These are phyloP conservation scores for Golubevia pallescens DNA, from an alignment of 1,284 basidiomycete genomes.

Conservation along the genomic window DNA sequence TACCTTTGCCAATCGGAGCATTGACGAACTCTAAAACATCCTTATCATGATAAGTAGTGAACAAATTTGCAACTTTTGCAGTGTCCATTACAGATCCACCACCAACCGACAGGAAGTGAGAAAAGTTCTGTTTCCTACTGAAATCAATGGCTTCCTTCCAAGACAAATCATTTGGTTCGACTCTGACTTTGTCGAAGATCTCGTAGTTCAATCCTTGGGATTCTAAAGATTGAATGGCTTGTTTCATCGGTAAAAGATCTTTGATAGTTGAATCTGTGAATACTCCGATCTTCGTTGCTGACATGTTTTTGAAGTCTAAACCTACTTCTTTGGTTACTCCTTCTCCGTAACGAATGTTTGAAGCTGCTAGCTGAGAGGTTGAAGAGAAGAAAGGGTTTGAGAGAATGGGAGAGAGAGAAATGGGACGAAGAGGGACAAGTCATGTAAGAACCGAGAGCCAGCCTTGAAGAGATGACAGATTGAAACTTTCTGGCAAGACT, in stretches of 20 bases:
- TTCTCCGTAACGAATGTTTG: slow-evolving; percentile 71
- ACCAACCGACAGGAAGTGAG: slow-evolving; percentile 85
- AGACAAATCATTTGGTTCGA: slow-evolving; percentile 86
- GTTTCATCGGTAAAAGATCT: slow-evolving; percentile 79
- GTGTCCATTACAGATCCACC: slow-evolving; percentile 96
- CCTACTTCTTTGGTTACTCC: slow-evolving; percentile 47
- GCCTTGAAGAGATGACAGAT: too few species aligned
- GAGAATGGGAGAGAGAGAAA: neutral
- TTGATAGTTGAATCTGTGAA: slow-evolving; percentile 89
- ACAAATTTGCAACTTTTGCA: slow-evolving; percentile 89
- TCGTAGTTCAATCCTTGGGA: slow-evolving; percentile 78
- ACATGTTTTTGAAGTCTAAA: slow-evolving; percentile 23
- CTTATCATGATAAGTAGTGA: slow-evolving; percentile 78
- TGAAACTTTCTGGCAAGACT: too few species aligned
- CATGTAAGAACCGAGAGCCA: too few species aligned
- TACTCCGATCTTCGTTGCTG: slow-evolving; percentile 76
- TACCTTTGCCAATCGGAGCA: slow-evolving; percentile 90
- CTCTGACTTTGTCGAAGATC: slow-evolving; percentile 81
- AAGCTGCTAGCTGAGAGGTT: slow-evolving; percentile 83
- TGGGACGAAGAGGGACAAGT: neutral
- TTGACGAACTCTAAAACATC: slow-evolving; percentile 96
- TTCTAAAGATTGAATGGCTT: slow-evolving; percentile 81
- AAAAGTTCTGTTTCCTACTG: slow-evolving; percentile 83
- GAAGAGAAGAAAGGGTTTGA: neutral
- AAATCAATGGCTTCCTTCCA: slow-evolving; percentile 85